Base-by-base conservation (phyloP, 805 yeast species). In the Metschnikowia gruessii region DNA sequence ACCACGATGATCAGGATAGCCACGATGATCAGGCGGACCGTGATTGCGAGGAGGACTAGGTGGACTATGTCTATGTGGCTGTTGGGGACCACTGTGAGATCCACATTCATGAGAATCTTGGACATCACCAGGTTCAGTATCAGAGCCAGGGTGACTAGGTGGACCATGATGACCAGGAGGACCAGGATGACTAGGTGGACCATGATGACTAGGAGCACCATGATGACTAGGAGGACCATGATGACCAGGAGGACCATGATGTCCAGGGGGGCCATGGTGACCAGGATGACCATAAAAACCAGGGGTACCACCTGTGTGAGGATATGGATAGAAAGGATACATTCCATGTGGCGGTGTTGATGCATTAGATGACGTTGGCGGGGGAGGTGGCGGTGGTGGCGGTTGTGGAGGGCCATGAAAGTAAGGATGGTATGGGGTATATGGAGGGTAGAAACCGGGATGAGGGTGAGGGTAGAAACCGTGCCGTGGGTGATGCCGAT, bases 371-470 rank as follows among this genome's bases (percentile, higher is more conserved):
- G 50, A 21, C 38, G 46, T 3, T 35, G 44, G 31, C 6, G 40
- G 48, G 17, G 42, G 50, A 7, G 45, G 51, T 21, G 51, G 55
- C 10, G 46, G 52, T n/a, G n/a, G n/a, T n/a, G n/a, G n/a, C n/a
- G n/a, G n/a, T n/a, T n/a, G n/a, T n/a, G n/a, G n/a, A 3, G 46
- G 53, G 6, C 43, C 39, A 17, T 37, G 43, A 30, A 24, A 16
- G 29, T 40, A 40, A 17, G 46, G 43, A 30, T 24, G 16, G 31
- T 40, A 40, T 21, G 46, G 53, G 1, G 60, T 52, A 11, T 54
- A 56, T 2, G 45, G 45, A 17, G 51, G 51, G 21, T 33, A 38
- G 11, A 39, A 49, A 11, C 28, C 45, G 18, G 40, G 41, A n/a
- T 29, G 44, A 12, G 18, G 42, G 13, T 3, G 45, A 22, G 12